A percentile compares a stretch with the other conserved stretches of the same genome.
Evolutionary conservation across 805 yeast genomes (phyloP).

Genomic region (Blastobotrys robertii): DNA sequence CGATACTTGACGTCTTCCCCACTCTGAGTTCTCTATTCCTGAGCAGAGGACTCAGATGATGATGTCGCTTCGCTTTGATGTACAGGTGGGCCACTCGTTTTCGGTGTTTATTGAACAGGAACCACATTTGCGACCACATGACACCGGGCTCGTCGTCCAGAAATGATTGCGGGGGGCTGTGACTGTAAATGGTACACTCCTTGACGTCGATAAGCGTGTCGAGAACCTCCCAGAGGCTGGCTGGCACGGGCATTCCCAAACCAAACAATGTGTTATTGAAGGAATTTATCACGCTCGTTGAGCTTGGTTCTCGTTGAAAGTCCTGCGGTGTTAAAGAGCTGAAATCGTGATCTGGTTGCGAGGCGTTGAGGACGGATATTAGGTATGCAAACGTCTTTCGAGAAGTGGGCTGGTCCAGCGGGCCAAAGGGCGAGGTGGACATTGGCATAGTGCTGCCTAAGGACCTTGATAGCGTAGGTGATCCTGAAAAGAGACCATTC

Average conservation of each 20-base stretch:
- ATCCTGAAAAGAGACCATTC: conserved; percentile 6
- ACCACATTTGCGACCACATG: conserved; percentile 78
- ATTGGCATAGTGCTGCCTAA: neutral
- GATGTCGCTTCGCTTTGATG: conserved; percentile 44
- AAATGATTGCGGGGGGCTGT: conserved; percentile 44
- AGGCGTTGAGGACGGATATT: conserved; percentile 81
- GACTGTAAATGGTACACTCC: conserved; percentile 34
- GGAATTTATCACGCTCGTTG: conserved; percentile 40
- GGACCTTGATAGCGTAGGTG: neutral
- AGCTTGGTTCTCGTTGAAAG: conserved; percentile 42
- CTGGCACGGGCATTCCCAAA: conserved; percentile 35
- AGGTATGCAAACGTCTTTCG: conserved; percentile 84
- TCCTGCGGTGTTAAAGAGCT: conserved; percentile 73
- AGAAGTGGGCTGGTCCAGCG: conserved; percentile 74
- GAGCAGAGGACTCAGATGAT: conserved; percentile 30
- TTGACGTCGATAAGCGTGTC: conserved; percentile 73
- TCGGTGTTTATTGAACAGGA: conserved; percentile 80
- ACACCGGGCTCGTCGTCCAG: conserved; percentile 54
- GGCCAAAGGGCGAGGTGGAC: conserved; percentile 69
- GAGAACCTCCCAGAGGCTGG: conserved; percentile 83
- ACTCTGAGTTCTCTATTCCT: conserved; percentile 12
- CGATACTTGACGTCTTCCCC: neutral
- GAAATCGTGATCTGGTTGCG: conserved; percentile 95
- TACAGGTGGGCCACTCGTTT: conserved; percentile 86
- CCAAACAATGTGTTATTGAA: conserved; percentile 72